Percentiles rank a stretch among this genome's conserved stretches.
Conservation (phyloP, 345 rosid genomes). For the Moringa oleifera region DNA sequence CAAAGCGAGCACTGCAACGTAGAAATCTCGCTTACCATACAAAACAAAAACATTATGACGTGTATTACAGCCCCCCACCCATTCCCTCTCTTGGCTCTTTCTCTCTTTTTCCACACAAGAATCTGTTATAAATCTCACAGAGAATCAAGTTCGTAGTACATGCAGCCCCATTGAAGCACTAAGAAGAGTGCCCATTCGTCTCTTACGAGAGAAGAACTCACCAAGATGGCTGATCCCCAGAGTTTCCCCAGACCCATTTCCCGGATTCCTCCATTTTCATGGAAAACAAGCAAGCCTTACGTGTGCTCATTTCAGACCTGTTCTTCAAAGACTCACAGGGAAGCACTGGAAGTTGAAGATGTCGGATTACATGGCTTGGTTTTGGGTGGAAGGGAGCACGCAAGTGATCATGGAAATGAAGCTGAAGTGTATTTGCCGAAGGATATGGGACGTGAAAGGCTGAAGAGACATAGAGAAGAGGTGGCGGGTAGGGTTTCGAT, state of each 20-base stretch:
- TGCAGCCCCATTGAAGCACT: too few relatives aligned
- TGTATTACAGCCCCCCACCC: slow-evolving; percentile 23
- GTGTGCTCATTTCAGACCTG: background rate
- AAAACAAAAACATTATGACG: slow-evolving; percentile 1
- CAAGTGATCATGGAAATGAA: background rate
- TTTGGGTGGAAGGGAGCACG: background rate
- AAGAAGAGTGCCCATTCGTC: slow-evolving; percentile 15
- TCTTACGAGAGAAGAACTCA: slow-evolving; percentile 6
- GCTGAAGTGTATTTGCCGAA: background rate
- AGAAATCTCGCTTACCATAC: slow-evolving; percentile 36
- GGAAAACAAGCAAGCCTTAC: slow-evolving; percentile 4
- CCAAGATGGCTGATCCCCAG: slow-evolving; percentile 3
- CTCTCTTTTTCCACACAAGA: slow-evolving; percentile 2
- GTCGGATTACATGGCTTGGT: too few relatives aligned
- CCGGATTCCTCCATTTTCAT: slow-evolving; percentile 2
- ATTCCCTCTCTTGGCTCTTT: slow-evolving; percentile 9
- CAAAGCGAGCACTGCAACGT: slow-evolving; percentile 16
- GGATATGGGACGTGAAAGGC: slow-evolving; percentile 46
- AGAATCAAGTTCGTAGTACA: too few relatives aligned
- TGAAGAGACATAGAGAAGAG: slow-evolving; percentile 57
- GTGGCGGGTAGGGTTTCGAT: slow-evolving; percentile 46
- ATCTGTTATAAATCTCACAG: background rate
- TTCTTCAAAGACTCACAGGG: background rate
- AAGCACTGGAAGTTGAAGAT: background rate
- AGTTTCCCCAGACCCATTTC: slow-evolving; percentile 6